Evolutionary conservation across 345 rosid species (phyloP).

Genomic region (Noccaea bulbosa): DNA sequence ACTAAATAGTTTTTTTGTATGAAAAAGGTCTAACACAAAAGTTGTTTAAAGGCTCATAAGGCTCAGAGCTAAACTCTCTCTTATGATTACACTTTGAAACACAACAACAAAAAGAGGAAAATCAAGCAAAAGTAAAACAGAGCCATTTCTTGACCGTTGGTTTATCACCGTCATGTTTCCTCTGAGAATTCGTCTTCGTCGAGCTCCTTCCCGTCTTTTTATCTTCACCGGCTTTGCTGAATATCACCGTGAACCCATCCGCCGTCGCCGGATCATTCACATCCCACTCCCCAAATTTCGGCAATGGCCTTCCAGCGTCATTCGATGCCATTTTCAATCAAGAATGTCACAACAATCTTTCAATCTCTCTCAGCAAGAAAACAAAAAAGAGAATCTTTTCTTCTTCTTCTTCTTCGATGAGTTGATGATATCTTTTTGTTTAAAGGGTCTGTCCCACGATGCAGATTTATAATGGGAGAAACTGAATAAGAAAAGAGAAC

Average conservation of each 20-base stretch:
- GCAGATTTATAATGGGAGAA: conserved; percentile 33
- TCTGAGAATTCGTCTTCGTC: conserved; percentile 37
- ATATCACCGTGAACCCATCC: conserved; percentile 53
- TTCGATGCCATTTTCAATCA: conserved; percentile 39
- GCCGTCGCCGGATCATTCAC: conserved; percentile 56
- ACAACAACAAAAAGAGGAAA: not conserved
- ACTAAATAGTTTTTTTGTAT: not conserved
- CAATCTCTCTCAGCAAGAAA: not conserved
- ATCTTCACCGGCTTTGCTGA: conserved; percentile 53
- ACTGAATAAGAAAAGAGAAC: conserved; percentile 3
- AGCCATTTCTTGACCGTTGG: conserved; percentile 49
- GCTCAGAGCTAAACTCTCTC: conserved; percentile 21
- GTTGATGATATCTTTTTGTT: not conserved
- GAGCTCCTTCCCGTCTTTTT: conserved; percentile 45
- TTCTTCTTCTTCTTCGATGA: conserved; percentile 1
- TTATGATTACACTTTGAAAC: not conserved
- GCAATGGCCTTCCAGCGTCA: conserved; percentile 45
- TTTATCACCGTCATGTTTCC: conserved; percentile 40
- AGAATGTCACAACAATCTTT: conserved; percentile 30
- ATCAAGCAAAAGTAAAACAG: conserved; percentile 46
- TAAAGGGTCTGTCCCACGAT: conserved; percentile 12
- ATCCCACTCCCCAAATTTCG: conserved; percentile 56
- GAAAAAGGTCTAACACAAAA: conserved; percentile 12
- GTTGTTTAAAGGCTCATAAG: conserved; percentile 14
- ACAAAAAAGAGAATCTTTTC: not conserved